These are phyloP conservation scores for Cordyceps pruinosa DNA, from an alignment of 2,329 filamentous ascomycete genomes.

Conservation along the genomic window DNA sequence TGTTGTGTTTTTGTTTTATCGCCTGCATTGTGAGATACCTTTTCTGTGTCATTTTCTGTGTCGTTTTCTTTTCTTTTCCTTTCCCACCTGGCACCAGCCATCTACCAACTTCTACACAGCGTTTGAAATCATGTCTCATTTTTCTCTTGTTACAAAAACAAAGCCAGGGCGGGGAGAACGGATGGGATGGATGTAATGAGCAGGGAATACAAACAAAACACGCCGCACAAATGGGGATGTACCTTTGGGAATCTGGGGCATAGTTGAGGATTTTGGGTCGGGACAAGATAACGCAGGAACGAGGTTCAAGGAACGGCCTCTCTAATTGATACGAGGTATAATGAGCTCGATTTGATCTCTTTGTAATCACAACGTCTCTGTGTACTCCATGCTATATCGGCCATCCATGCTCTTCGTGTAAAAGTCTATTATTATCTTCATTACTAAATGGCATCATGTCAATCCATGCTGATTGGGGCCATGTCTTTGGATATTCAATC, in stretches of 20 bases:
- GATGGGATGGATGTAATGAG: not conserved
- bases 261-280: too few species aligned
- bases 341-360: not conserved
- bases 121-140: not conserved
- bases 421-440: too few species aligned
- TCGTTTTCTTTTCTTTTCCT: not conserved
- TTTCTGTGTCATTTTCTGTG: too few species aligned
- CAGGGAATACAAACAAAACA: not conserved
- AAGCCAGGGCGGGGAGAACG: not conserved
- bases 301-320: too few species aligned
- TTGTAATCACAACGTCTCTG: not conserved
- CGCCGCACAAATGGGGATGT: too few species aligned
- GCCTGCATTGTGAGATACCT: not conserved
- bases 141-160: not conserved
- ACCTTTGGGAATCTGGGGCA: too few species aligned
- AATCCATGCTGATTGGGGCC: not conserved
- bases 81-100: not conserved
- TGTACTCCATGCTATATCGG: too few species aligned
- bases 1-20: not conserved
- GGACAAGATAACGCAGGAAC: too few species aligned
- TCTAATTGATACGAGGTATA: too few species aligned
- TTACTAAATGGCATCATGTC: too few species aligned
- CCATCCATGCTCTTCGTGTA: too few species aligned
- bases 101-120: not conserved
- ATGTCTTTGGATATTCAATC: too few species aligned